Conservation (phyloP, 352 stramenopile genomes). For the Phytophthora tubulina region DNA sequence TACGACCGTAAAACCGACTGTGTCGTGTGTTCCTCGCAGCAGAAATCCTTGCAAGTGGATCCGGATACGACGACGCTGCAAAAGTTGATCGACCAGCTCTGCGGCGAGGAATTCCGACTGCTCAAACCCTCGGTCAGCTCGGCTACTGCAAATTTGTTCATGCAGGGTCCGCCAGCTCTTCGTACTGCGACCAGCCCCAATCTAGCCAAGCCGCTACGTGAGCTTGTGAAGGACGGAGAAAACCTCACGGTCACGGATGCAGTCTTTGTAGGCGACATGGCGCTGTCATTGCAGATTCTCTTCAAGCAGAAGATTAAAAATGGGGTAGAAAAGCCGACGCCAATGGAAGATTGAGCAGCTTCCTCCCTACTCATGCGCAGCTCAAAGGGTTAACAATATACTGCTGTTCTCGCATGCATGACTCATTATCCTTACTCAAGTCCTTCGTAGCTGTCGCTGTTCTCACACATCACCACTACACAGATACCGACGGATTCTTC, state of each 20-base stretch:
- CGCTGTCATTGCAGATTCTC: constrained; percentile 72
- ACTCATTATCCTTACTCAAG: too few species aligned
- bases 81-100: constrained; percentile 73
- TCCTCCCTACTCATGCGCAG: too few species aligned
- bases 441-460: too few species aligned
- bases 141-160: constrained; percentile 72
- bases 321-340: constrained; percentile 28
- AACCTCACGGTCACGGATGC: constrained; percentile 95
- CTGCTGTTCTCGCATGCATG: too few species aligned
- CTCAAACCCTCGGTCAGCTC: constrained; percentile 82
- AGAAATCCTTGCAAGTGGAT: constrained; percentile 67
- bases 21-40: constrained; percentile 86
- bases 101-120: constrained; percentile 66
- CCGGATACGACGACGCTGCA: constrained; percentile 62
- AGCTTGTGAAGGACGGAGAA: constrained; percentile 92
- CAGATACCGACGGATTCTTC: constrained; percentile 16
- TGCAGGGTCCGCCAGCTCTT: constrained; percentile 83
- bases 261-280: constrained; percentile 89
- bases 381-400: too few species aligned
- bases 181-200: constrained; percentile 93
- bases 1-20: constrained; percentile 94
- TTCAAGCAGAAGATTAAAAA: constrained; percentile 51
- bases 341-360: constrained; percentile 30
- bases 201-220: constrained; percentile 89
- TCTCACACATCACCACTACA: constrained; percentile 7